Evolutionary conservation across 805 yeast genomes (phyloP), one percentile per base, ranked within the genome.

Genomic region (Nakazawaea pomicola): DNA sequence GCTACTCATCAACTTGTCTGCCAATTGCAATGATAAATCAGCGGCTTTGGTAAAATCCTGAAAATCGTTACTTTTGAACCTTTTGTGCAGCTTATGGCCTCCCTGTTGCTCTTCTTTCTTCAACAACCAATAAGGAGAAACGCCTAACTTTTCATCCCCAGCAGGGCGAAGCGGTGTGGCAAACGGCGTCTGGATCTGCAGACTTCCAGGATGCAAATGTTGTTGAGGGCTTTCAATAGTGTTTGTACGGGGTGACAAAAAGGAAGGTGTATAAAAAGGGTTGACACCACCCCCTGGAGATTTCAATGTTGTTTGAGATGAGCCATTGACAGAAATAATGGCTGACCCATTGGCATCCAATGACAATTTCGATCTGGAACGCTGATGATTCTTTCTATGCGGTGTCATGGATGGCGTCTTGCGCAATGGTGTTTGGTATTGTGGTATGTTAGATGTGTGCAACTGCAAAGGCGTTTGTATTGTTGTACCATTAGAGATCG

Each of bases 251-350:
- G 78, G 76, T 12, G 75, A 65, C 33, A 68, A 40, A 36, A 68
- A 68, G 6, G 68, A 49, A 1, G 68, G 75, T 1, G 71, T 69
- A 51, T 70, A 71, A 51, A 72, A 72, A 8, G 78, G 77, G 48
- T 71, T 72, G 6, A 67, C 67, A 7, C 60, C 60, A 10, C 56
- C n/a, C n/a, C n/a, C 55, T 10, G 71, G 70, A 1, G 70, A 64
- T 47, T 56, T 61, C 32, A 58, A 56, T 15, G 53, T 48, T 37
- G 33, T 36, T 33, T 49, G 27, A 38, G 43, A 38, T 11, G 45
- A 40, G 17, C 31, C 30, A 31, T 28, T 24, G 9, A 51, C 45
- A n/a, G 56, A 45, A 33, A 53, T 40, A 7, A 55, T 44, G 14
- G 30, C 30, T 11, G 53, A 48, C n/a, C 59, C 60, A 24, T 46